Percentiles rank a stretch among this genome's conserved stretches.
Evolutionary conservation across 768 basidiomycete species (phyloP).

Genomic region (Tricholoma bakamatsutake): DNA sequence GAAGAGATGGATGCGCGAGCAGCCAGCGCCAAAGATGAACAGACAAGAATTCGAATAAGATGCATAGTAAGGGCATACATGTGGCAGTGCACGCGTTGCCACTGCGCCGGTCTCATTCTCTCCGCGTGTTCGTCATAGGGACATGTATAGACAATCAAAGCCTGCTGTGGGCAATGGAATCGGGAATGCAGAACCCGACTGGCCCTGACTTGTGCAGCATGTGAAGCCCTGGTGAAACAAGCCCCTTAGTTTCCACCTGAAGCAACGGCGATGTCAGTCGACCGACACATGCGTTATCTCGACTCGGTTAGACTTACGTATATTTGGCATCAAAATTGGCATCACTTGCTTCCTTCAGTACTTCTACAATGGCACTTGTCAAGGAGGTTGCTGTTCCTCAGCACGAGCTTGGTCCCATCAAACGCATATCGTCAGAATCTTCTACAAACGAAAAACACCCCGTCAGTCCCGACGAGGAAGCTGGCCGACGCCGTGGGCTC

Average conservation of each 20-base stretch:
- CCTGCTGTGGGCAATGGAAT: too few species aligned
- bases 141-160: too few species aligned
- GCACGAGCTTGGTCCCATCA: conserved; percentile 10
- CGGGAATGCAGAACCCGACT: too few species aligned
- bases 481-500: not conserved
- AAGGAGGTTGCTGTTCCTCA: conserved; percentile 5
- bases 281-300: not conserved
- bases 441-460: conserved; percentile 17
- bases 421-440: conserved; percentile 18
- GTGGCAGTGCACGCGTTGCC: too few species aligned
- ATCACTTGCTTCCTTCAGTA: not conserved
- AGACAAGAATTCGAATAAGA: not conserved
- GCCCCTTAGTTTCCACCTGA: too few species aligned
- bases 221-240: too few species aligned
- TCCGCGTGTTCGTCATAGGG: too few species aligned
- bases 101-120: too few species aligned
- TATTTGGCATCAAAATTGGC: not conserved
- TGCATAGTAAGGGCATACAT: not conserved
- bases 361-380: conserved; percentile 5
- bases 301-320: not conserved
- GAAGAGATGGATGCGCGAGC: not conserved
- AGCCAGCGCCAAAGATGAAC: not conserved
- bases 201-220: too few species aligned
- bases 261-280: too few species aligned
- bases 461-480: conserved; percentile 6